A percentile compares a stretch with the other conserved stretches of the same genome.
Evolutionary conservation across 2,329 filamentous ascomycete species (phyloP).

Genomic region (Aspergillus hortae): DNA sequence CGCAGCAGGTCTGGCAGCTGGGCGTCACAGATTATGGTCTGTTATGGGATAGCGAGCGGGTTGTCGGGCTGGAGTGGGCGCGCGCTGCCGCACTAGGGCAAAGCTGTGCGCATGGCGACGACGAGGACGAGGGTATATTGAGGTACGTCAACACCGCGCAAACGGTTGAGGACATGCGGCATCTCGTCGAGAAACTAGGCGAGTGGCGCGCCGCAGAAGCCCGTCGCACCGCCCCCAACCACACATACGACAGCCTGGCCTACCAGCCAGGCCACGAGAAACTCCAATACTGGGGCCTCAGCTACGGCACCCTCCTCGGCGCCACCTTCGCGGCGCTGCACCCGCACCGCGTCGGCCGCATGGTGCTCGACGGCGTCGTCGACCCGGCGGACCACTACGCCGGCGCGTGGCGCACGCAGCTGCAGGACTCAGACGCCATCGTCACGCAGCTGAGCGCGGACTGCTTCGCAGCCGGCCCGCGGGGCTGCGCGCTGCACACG

Average conservation of each 20-base stretch:
- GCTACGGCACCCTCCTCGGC: not conserved
- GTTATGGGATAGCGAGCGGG: not conserved
- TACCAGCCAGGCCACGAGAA: not conserved
- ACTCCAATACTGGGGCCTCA: not conserved
- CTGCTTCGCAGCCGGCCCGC: not conserved
- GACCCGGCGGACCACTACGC: not conserved
- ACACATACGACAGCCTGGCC: too few relatives aligned
- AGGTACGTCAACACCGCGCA: conserved; percentile 1
- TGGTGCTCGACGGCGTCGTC: conserved; percentile 1
- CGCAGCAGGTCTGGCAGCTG: not conserved
- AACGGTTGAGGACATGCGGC: conserved; percentile 5
- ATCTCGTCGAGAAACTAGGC: conserved; percentile 4
- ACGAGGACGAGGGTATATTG: not conserved
- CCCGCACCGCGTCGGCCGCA: not conserved
- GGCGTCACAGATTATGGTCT: not conserved
- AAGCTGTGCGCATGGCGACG: not conserved
- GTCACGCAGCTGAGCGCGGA: not conserved
- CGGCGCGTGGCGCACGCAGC: not conserved
- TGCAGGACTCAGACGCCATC: not conserved
- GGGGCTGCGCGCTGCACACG: not conserved
- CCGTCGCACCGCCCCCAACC: too few relatives aligned
- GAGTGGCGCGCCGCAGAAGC: conserved; percentile 3
- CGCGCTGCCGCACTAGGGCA: not conserved
- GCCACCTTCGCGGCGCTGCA: not conserved
- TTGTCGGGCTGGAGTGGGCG: conserved; percentile 3